Evolutionary conservation across 495 filamentous ascomycete species (phyloP).

Genomic region (Podospora pseudopauciseta): DNA sequence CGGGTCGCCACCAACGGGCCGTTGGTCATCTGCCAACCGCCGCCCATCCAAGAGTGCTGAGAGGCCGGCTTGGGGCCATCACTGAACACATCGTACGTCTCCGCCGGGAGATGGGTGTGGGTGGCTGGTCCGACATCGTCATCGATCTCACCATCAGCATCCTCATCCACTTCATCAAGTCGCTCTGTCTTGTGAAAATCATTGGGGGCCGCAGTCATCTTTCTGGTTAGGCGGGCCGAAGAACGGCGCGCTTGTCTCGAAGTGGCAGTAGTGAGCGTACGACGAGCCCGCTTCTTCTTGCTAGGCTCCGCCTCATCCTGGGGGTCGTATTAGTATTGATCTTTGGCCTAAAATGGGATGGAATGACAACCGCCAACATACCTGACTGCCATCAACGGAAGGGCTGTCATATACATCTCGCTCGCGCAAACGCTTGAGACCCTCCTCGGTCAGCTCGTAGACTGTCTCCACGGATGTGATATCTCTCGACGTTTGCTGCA

Average conservation of each 20-base stretch:
- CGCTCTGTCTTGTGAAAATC: neutral
- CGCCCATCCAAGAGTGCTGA: neutral
- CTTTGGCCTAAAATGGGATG: neutral
- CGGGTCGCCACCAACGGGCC: neutral
- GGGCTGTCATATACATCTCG: conserved; percentile 50
- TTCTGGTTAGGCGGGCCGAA: neutral
- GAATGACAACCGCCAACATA: conserved; percentile 26
- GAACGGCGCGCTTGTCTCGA: neutral
- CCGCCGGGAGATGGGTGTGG: neutral
- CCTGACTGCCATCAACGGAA: conserved; percentile 46
- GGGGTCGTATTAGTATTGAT: neutral
- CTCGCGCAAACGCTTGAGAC: conserved; percentile 51
- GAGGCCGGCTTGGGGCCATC: neutral
- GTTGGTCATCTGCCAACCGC: neutral
- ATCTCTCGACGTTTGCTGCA: conserved; percentile 62
- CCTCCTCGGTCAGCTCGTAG: conserved; percentile 44
- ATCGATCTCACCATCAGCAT: neutral
- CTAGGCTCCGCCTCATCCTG: neutral
- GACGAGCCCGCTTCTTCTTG: conserved; percentile 3
- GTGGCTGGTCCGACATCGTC: neutral
- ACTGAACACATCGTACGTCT: neutral
- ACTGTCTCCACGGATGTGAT: conserved; percentile 72
- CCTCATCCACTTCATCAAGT: neutral
- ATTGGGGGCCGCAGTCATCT: neutral
- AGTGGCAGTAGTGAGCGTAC: neutral